Percentiles rank a stretch among this genome's conserved stretches.
phyloP scores from a whole-genome alignment of 208 protist species.

The Naegleria fowleri region DNA sequence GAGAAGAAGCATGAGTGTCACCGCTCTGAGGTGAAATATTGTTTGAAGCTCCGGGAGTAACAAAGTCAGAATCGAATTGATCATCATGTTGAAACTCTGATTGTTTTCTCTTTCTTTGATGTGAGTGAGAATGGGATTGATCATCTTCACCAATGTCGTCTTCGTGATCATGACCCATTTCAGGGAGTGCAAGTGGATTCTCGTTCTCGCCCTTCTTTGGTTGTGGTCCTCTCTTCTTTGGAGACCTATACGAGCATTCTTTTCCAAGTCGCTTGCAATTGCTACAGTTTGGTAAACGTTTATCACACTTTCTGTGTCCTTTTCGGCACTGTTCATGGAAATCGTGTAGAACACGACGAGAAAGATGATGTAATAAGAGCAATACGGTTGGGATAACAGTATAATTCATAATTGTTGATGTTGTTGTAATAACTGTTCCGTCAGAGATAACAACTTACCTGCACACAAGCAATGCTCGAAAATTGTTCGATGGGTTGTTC shows the following conservation, averaged over 20 bases:
- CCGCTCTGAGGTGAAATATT: background rate
- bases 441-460: background rate
- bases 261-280: background rate
- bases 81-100: background rate
- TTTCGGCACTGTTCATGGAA: background rate
- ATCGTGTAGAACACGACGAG: too few species aligned
- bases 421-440: too few species aligned
- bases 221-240: slow-evolving; percentile 11
- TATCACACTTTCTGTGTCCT: slow-evolving; percentile 16
- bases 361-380: background rate
- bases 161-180: background rate
- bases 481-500: slow-evolving; percentile 11
- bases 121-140: background rate
- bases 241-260: background rate
- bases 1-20: background rate
- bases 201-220: background rate
- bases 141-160: background rate
- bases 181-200: background rate
- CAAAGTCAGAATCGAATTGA: background rate
- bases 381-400: background rate
- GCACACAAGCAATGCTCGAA: background rate
- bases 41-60: background rate
- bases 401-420: too few species aligned
- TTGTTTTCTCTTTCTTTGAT: background rate
- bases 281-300: background rate